Evolutionary conservation across 805 yeast genomes (phyloP).

Genomic region (Komagataella populi): DNA sequence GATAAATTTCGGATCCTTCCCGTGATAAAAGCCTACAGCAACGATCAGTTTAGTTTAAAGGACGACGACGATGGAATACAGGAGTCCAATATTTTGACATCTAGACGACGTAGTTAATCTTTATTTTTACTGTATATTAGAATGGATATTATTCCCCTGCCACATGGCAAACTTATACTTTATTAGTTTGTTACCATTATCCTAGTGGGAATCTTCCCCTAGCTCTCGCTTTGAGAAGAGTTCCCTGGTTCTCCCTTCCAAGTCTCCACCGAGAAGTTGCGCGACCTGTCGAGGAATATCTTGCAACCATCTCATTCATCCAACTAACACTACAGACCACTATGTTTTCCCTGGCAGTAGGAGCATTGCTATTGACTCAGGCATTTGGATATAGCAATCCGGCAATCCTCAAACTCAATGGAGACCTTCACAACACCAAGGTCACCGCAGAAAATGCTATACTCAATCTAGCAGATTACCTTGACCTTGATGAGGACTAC

Average conservation of each 20-base stretch:
- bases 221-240: neutral
- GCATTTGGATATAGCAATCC: neutral
- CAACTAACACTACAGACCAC: neutral
- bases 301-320: neutral
- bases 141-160: neutral
- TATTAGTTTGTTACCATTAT: neutral
- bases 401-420: neutral
- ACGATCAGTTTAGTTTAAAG: neutral
- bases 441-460: slow-evolving; percentile 12
- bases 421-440: neutral
- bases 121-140: neutral
- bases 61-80: neutral
- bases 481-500: slow-evolving; percentile 16
- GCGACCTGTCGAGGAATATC: neutral
- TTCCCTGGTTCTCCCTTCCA: neutral
- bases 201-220: neutral
- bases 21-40: neutral
- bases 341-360: neutral
- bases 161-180: neutral
- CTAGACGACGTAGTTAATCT: neutral
- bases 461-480: slow-evolving; percentile 22
- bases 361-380: neutral
- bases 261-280: neutral
- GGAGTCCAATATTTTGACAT: neutral
- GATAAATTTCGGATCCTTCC: neutral